Conservation (phyloP, 805 yeast genomes). For the Saturnispora ahearnii region DNA sequence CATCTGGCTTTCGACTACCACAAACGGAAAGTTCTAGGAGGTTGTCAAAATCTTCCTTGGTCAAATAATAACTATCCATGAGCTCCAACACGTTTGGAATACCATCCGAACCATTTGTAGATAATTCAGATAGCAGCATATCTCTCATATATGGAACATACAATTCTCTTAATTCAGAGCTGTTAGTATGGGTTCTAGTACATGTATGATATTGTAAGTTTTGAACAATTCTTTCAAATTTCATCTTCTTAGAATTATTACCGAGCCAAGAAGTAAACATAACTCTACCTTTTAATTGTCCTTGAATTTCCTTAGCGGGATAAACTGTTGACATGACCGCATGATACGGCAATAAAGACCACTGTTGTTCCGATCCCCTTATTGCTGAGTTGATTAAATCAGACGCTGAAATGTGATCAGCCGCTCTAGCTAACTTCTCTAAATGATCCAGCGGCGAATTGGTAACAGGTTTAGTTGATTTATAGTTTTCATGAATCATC, state of each 20-base stretch:
- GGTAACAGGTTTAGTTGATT: slow-evolving; percentile 49
- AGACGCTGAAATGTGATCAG: slow-evolving; percentile 77
- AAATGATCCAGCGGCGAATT: slow-evolving; percentile 44
- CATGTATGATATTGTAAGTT: slow-evolving; percentile 86
- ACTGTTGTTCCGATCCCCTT: slow-evolving; percentile 85
- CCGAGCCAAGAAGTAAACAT: slow-evolving; percentile 86
- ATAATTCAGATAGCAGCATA: slow-evolving; percentile 50
- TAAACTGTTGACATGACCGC: slow-evolving; percentile 77
- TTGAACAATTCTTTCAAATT: slow-evolving; percentile 69
- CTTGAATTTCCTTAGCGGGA: slow-evolving; percentile 71
- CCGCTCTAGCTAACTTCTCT: slow-evolving; percentile 62
- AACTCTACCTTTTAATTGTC: slow-evolving; percentile 57
- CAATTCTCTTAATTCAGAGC: slow-evolving; percentile 63
- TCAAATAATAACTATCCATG: slow-evolving; percentile 78
- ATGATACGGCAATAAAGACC: slow-evolving; percentile 90
- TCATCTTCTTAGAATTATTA: slow-evolving; percentile 75
- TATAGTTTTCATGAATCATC: slow-evolving; percentile 93
- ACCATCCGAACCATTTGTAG: slow-evolving; percentile 49
- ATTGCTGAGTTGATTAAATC: slow-evolving; percentile 76
- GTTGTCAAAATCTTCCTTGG: slow-evolving; percentile 88
- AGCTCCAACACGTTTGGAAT: slow-evolving; percentile 54
- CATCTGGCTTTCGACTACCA: slow-evolving; percentile 31
- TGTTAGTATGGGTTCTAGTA: slow-evolving; percentile 67
- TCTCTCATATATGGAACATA: slow-evolving; percentile 60
- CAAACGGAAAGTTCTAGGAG: slow-evolving; percentile 81